Conservation (phyloP, 805 yeast genomes). For the Metschnikowia corniflorae region DNA sequence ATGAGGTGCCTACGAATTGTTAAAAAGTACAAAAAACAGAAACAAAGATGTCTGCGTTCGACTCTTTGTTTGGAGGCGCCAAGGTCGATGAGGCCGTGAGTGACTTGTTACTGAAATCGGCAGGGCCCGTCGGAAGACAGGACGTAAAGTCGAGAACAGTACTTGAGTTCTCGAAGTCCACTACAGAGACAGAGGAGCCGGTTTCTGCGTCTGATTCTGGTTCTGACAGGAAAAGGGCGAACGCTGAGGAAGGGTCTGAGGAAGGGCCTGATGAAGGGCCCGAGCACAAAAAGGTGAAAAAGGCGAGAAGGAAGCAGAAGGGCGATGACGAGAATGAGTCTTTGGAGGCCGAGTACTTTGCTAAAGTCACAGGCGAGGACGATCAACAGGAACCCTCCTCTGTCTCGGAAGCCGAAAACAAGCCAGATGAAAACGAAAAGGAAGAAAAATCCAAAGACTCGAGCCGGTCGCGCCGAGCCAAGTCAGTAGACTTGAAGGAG, state of each 20-base stretch:
- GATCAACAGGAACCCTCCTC: no score
- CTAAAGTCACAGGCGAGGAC: constrained; percentile 15
- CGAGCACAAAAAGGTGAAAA: constrained; percentile 1
- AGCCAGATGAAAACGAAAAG: constrained; percentile 47
- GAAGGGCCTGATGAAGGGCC: background rate
- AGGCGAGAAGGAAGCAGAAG: constrained; percentile 1
- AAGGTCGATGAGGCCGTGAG: constrained; percentile 29
- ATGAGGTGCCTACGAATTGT: constrained; percentile 4
- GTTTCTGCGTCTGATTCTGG: constrained; percentile 17
- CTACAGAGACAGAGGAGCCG: constrained; percentile 1
- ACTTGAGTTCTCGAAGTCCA: constrained; percentile 14
- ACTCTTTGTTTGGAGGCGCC: constrained; percentile 30
- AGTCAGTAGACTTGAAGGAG: constrained; percentile 57
- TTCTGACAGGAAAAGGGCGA: constrained; percentile 18
- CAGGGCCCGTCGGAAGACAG: constrained; percentile 47
- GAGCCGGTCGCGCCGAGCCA: constrained; percentile 33
- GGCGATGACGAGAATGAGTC: constrained; percentile 11
- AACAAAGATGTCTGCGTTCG: constrained; percentile 34
- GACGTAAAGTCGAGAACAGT: constrained; percentile 32
- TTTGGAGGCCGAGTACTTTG: constrained; percentile 12
- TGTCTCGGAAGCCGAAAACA: constrained; percentile 5
- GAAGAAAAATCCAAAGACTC: constrained; percentile 20
- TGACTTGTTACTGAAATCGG: constrained; percentile 27
- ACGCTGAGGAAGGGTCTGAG: constrained; percentile 14
- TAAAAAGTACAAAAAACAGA: no score